phyloP scores from a whole-genome alignment of 352 stramenopile species.

The Phytopythium cucurbitacearum region DNA sequence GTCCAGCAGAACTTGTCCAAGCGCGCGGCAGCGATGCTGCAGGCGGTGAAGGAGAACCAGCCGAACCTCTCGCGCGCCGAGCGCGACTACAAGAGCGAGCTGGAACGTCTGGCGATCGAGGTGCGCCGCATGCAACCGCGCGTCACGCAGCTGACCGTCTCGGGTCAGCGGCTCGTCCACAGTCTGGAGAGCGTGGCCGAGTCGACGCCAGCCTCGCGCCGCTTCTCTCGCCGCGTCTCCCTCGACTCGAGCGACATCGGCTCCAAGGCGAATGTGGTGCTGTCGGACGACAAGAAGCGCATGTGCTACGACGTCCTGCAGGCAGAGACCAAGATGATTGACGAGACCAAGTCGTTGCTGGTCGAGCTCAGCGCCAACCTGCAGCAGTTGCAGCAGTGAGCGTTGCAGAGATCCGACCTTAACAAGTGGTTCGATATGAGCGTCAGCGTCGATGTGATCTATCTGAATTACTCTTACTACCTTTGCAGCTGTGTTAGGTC shows the following conservation, averaged over 20 bases:
- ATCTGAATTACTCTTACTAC: no score
- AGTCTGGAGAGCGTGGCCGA: constrained; percentile 35
- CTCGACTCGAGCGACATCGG: constrained; percentile 3
- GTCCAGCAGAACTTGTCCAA: constrained; percentile 74
- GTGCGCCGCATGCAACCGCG: constrained; percentile 68
- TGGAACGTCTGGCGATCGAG: constrained; percentile 58
- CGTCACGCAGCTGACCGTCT: constrained; percentile 64
- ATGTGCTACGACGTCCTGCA: constrained; percentile 82
- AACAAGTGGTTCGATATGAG: not conserved
- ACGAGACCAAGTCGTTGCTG: constrained; percentile 67
- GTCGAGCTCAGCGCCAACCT: constrained; percentile 58
- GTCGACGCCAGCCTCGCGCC: constrained; percentile 17
- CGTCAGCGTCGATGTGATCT: no score
- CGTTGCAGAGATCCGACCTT: not conserved
- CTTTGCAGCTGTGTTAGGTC: no score
- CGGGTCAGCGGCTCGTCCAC: constrained; percentile 53
- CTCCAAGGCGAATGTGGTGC: constrained; percentile 4
- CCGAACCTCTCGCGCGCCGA: constrained; percentile 69
- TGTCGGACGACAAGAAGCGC: constrained; percentile 73
- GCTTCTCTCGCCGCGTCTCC: constrained; percentile 9
- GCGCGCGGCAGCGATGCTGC: constrained; percentile 66
- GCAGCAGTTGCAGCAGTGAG: constrained; percentile 29
- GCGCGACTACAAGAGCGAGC: constrained; percentile 61
- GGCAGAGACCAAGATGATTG: constrained; percentile 79
- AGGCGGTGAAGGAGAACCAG: constrained; percentile 83